These are phyloP conservation scores for Cystobasidium ongulense DNA, from an alignment of 768 basidiomycete genomes.

Conservation along the genomic window DNA sequence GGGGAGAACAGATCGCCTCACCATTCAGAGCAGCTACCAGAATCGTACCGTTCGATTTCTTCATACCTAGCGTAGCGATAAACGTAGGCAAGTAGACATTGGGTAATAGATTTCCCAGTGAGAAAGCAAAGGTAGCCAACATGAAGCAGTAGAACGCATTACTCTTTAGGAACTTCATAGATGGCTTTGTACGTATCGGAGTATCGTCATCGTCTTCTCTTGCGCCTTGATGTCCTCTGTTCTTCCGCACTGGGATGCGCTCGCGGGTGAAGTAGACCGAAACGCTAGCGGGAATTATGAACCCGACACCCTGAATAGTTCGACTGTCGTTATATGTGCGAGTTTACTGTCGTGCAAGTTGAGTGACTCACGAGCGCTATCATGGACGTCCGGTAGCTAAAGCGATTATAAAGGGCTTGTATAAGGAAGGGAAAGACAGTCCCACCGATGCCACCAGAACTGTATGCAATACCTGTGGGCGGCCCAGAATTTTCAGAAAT, in stretches of 20 bases:
- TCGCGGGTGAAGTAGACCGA: constrained; percentile 4
- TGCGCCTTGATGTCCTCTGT: background rate
- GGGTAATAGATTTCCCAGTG: background rate
- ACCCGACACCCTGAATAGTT: background rate
- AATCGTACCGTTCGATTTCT: background rate
- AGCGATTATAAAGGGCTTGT: background rate
- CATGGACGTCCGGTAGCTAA: background rate
- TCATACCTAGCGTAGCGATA: background rate
- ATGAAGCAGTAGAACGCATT: background rate
- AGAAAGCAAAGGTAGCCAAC: background rate
- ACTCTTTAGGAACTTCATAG: background rate
- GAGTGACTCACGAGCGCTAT: background rate
- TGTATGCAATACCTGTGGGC: background rate
- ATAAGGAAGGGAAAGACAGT: background rate
- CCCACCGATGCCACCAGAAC: background rate
- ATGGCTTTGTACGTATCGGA: background rate
- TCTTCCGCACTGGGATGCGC: background rate
- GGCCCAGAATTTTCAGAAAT: background rate
- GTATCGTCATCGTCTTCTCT: background rate
- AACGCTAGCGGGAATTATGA: background rate
- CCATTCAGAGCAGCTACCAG: background rate
- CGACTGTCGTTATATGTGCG: background rate
- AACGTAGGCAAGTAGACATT: background rate
- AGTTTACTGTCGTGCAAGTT: background rate
- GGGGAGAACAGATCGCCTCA: background rate